Conservation (phyloP, 2,329 filamentous ascomycete species). For the Cordyceps fumosorosea region DNA sequence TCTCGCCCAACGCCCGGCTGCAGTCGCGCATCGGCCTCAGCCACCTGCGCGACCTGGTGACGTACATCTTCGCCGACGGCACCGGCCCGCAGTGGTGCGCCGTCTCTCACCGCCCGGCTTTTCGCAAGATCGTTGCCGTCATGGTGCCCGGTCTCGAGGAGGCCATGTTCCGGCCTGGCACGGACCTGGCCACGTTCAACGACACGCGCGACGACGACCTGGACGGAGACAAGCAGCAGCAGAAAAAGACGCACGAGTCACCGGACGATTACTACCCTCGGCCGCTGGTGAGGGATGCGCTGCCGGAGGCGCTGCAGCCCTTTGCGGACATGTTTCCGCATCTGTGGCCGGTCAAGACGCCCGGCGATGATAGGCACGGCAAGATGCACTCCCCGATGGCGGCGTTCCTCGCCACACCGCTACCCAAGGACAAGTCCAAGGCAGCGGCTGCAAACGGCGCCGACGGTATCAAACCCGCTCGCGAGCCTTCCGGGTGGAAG, state of each 20-base stretch:
- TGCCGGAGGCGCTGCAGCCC: slow-evolving; percentile 52
- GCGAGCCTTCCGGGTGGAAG: slow-evolving; percentile 59
- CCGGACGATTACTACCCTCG: slow-evolving; percentile 57
- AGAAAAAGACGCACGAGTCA: slow-evolving; percentile 26
- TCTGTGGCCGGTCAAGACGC: slow-evolving; percentile 82
- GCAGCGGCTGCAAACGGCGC: slow-evolving; percentile 35
- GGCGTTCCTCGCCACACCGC: slow-evolving; percentile 71
- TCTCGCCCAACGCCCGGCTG: slow-evolving; percentile 51
- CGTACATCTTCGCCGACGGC: slow-evolving; percentile 63
- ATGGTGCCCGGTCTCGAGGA: slow-evolving; percentile 91
- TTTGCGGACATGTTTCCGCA: slow-evolving; percentile 79
- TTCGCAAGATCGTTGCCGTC: slow-evolving; percentile 75
- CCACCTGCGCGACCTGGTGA: slow-evolving; percentile 55
- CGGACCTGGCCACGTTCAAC: slow-evolving; percentile 43
- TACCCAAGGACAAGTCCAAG: slow-evolving; percentile 60
- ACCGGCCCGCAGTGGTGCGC: slow-evolving; percentile 58
- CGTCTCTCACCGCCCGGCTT: slow-evolving; percentile 54
- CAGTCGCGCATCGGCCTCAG: slow-evolving; percentile 56
- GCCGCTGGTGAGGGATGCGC: slow-evolving; percentile 40
- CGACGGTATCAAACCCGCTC: slow-evolving; percentile 51
- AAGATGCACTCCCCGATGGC: slow-evolving; percentile 83
- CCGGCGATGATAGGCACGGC: slow-evolving; percentile 74
- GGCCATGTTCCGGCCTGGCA: slow-evolving; percentile 70
- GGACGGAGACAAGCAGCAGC: slow-evolving; percentile 13
- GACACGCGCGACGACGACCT: slow-evolving; percentile 25